Conservation (phyloP, 768 basidiomycete genomes). For the Mycena albidolilacea region DNA sequence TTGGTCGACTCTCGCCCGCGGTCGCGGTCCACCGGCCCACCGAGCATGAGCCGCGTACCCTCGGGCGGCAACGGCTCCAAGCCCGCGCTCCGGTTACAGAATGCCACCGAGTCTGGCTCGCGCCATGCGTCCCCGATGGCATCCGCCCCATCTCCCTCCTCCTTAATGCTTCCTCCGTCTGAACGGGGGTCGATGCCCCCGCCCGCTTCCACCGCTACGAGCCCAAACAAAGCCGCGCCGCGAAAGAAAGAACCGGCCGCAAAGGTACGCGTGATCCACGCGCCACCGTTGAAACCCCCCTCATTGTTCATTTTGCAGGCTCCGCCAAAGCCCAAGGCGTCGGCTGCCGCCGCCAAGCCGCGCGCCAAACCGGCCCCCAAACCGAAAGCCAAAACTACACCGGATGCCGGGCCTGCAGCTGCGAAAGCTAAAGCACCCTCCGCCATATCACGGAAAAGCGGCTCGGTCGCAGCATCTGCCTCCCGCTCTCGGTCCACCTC, state of each 20-base stretch:
- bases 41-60: conserved; percentile 33
- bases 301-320: conserved; percentile 44
- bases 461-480: conserved; percentile 48
- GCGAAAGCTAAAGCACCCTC: conserved; percentile 45
- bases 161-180: conserved; percentile 44
- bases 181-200: conserved; percentile 77
- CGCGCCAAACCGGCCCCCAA: conserved; percentile 34
- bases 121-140: conserved; percentile 35
- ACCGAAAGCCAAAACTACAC: conserved; percentile 24
- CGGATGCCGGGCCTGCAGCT: conserved; percentile 41
- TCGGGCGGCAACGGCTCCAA: conserved; percentile 30
- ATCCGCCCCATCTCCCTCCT: conserved; percentile 35
- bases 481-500: conserved; percentile 82
- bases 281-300: not conserved
- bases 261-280: conserved; percentile 52
- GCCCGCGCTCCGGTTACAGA: conserved; percentile 29
- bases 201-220: conserved; percentile 50
- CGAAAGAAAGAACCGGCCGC: conserved; percentile 53
- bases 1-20: conserved; percentile 70
- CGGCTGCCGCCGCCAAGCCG: conserved; percentile 41
- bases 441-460: conserved; percentile 49
- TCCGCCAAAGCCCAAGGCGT: conserved; percentile 50
- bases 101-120: conserved; percentile 28
- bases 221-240: conserved; percentile 45
- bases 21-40: conserved; percentile 37